Conservation (phyloP, 2,329 filamentous ascomycete species). For the Diaporthe longicolla region DNA sequence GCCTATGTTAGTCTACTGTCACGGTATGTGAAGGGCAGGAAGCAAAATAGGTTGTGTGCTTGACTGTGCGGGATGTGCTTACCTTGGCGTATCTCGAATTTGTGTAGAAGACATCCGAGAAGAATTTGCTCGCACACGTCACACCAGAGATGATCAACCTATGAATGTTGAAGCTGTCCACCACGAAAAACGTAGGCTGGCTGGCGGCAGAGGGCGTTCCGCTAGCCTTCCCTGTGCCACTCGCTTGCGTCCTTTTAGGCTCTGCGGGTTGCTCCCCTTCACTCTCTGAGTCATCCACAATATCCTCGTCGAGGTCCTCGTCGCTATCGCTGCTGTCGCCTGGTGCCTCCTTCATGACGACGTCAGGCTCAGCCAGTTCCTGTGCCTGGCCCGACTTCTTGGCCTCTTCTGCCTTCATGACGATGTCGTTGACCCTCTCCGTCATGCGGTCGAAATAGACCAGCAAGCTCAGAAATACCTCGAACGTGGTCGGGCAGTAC, state of each 20-base stretch:
- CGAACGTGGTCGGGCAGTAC: slow-evolving; percentile 98
- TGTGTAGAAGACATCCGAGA: slow-evolving; percentile 98
- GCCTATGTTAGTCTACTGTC: slow-evolving; percentile 3
- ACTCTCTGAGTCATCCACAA: slow-evolving; percentile 62
- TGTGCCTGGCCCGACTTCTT: slow-evolving; percentile 53
- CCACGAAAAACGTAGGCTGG: slow-evolving; percentile 81
- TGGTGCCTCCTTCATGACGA: slow-evolving; percentile 52
- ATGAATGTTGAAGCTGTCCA: slow-evolving; percentile 99
- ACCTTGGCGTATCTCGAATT: slow-evolving; percentile 99
- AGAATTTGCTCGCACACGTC: slow-evolving; percentile 99
- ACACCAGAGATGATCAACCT: slow-evolving; percentile 96
- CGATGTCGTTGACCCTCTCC: slow-evolving; percentile 88
- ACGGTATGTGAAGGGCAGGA: not conserved
- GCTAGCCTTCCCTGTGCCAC: slow-evolving; percentile 40
- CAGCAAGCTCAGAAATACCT: slow-evolving; percentile 94
- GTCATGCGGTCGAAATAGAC: slow-evolving; percentile 99
- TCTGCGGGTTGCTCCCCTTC: slow-evolving; percentile 50
- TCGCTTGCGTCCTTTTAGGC: slow-evolving; percentile 45
- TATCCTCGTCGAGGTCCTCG: slow-evolving; percentile 63
- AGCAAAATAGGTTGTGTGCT: not conserved
- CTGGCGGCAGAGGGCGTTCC: slow-evolving; percentile 45
- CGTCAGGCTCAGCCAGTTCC: slow-evolving; percentile 48
- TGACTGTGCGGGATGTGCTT: slow-evolving; percentile 47
- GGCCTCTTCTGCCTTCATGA: slow-evolving; percentile 75
- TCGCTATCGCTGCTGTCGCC: slow-evolving; percentile 55